A percentile compares a stretch with the other conserved stretches of the same genome.
phyloP scores from a whole-genome alignment of 805 yeast species.

The Saturnispora zaruensis region DNA sequence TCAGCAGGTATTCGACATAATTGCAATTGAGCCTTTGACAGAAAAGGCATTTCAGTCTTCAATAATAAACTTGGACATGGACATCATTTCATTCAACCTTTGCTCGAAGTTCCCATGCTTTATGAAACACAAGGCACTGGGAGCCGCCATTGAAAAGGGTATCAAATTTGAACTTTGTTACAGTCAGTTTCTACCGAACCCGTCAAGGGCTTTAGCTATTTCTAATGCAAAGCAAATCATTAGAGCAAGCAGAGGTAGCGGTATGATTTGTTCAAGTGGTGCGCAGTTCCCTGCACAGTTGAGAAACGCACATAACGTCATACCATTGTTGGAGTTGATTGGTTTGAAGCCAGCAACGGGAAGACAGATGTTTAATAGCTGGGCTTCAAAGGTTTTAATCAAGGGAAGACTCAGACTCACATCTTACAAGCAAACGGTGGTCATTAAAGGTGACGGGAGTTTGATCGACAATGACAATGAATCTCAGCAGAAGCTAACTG shows the following conservation, averaged over 20 bases:
- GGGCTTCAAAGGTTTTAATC: slow-evolving; percentile 56
- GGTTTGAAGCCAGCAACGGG: slow-evolving; percentile 65
- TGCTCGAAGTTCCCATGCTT: slow-evolving; percentile 60
- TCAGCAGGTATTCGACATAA: slow-evolving; percentile 53
- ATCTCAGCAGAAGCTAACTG: background rate
- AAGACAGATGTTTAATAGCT: slow-evolving; percentile 46
- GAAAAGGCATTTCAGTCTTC: slow-evolving; percentile 75
- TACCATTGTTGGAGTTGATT: slow-evolving; percentile 53
- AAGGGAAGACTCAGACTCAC: slow-evolving; percentile 67
- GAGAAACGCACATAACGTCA: slow-evolving; percentile 62
- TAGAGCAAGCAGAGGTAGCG: slow-evolving; percentile 74
- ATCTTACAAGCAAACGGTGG: slow-evolving; percentile 70
- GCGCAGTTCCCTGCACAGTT: slow-evolving; percentile 37
- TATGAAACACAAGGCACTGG: slow-evolving; percentile 73
- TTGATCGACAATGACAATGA: slow-evolving; percentile 19
- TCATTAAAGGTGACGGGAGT: slow-evolving; percentile 41
- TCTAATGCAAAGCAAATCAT: slow-evolving; percentile 66
- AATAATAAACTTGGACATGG: slow-evolving; percentile 69
- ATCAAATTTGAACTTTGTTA: slow-evolving; percentile 75
- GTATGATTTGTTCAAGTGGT: slow-evolving; percentile 74
- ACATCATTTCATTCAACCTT: slow-evolving; percentile 67
- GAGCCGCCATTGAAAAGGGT: slow-evolving; percentile 79
- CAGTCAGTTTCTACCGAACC: slow-evolving; percentile 37
- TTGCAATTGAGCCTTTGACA: slow-evolving; percentile 71
- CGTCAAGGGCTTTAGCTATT: slow-evolving; percentile 50